These are phyloP conservation scores for Saccharomyces hybrid DNA, from an alignment of 1,139 yeast genomes.

Conservation along the genomic window DNA sequence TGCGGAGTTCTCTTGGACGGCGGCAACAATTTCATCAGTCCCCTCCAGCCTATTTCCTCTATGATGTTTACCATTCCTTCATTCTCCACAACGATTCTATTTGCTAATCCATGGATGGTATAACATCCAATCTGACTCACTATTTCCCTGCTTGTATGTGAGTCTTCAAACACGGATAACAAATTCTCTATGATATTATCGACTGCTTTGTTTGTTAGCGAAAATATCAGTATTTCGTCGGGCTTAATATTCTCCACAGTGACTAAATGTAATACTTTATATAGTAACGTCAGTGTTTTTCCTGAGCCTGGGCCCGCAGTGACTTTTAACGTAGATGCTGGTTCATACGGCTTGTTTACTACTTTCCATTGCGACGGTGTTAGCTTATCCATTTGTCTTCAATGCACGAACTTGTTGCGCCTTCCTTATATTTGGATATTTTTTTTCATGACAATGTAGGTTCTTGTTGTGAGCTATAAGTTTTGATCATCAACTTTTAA, in stretches of 20 bases:
- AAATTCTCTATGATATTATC: constrained; percentile 42
- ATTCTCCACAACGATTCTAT: constrained; percentile 39
- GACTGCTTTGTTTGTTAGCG: constrained; percentile 68
- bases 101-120: constrained; percentile 62
- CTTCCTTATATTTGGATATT: not conserved
- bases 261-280: constrained; percentile 46
- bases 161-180: constrained; percentile 31
- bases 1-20: constrained; percentile 18
- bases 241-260: constrained; percentile 39
- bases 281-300: constrained; percentile 55
- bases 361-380: constrained; percentile 37
- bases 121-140: constrained; percentile 38
- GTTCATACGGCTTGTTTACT: constrained; percentile 34
- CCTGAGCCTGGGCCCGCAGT: constrained; percentile 77
- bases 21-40: constrained; percentile 30
- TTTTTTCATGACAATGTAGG: not conserved
- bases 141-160: constrained; percentile 18
- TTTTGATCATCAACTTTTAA: not conserved
- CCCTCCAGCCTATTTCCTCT: constrained; percentile 48
- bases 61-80: constrained; percentile 36
- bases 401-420: too few species aligned
- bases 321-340: constrained; percentile 41
- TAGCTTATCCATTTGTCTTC: constrained; percentile 2
- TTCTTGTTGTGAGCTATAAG: not conserved
- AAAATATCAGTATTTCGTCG: constrained; percentile 50